Base-by-base conservation (phyloP, 129 eudicot species). In the Flaveria trinervia region DNA sequence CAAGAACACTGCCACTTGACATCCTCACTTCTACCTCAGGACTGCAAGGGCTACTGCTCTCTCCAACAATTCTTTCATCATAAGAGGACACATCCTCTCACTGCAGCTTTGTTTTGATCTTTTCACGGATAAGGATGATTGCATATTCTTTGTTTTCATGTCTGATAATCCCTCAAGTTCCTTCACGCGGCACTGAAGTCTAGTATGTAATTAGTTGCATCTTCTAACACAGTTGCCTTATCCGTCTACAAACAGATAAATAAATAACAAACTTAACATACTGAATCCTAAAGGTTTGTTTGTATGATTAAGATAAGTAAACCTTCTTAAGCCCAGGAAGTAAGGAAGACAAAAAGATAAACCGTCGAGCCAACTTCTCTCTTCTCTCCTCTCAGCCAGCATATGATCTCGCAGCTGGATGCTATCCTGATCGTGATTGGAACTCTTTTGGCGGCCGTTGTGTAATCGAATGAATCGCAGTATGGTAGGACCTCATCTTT, bases 311-410 rank as follows among this genome's bases (percentile, higher is more conserved):
- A 14, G 18, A 13, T 62, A 14, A 62, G 1, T 62, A 62, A 18
- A 86, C 89, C 89, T 86, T 86, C 68, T 86, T 86, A 2, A 86
- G 78, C 36, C 84, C 89, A 15, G 96, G 96, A 73, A 90, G 80
- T 22, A 90, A 80, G 72, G 91, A 75, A 4, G 96, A 84, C 62
- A 90, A 82, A 7, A 85, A 81, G 2, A 84, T 43, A 57, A 90
- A 88, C 2, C 64, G 71, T 65, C 83, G 84, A 57, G 85, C 86
- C 59, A 88, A 76, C 72, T 82, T 83, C 80, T 90, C 91, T 54
- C 96, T 78, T 49, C 96, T 68, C 80, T n/a, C 56, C 93, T 88
- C 79, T 90, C 96, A 0, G 93, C 89, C 44, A 86, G 41, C 66
- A 82, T 84, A 67, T 90, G 92, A 65, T 90, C 92, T 71, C 81